Percentiles rank a stretch among this genome's conserved stretches.
phyloP scores from a whole-genome alignment of 352 stramenopile species.

The Phytophthora kernoviae region DNA sequence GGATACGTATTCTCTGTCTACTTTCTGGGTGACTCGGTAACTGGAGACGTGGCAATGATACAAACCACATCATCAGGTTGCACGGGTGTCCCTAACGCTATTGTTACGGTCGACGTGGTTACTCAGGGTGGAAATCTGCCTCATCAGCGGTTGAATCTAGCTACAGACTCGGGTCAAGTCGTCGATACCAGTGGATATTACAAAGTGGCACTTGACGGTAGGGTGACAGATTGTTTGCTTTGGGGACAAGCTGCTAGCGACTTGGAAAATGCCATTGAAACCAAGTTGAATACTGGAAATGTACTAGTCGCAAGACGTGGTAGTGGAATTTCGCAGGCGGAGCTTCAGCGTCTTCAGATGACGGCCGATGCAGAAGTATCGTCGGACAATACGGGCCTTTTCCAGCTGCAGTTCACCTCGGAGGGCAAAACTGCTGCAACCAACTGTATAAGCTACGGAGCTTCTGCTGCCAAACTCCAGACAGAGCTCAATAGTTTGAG shows the following conservation, averaged over 20 bases:
- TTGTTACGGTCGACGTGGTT: constrained; percentile 43
- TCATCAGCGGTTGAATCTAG: constrained; percentile 80
- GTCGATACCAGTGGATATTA: constrained; percentile 64
- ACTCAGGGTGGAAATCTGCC: constrained; percentile 81
- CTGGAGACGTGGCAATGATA: constrained; percentile 82
- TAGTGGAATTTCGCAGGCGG: constrained; percentile 63
- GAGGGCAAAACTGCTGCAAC: constrained; percentile 56
- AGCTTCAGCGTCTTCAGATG: constrained; percentile 73
- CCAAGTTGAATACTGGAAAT: constrained; percentile 39
- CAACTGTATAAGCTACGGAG: constrained; percentile 72
- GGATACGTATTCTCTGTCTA: constrained; percentile 94
- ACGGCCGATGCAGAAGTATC: constrained; percentile 72
- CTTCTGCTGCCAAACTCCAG: constrained; percentile 65
- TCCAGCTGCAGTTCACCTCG: constrained; percentile 67
- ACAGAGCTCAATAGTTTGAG: constrained; percentile 62
- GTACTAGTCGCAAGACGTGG: constrained; percentile 65
- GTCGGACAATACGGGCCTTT: constrained; percentile 45
- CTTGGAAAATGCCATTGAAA: constrained; percentile 53
- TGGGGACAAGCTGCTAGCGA: constrained; percentile 62
- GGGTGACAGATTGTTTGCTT: constrained; percentile 46
- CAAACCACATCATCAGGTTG: constrained; percentile 25
- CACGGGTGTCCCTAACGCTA: constrained; percentile 28
- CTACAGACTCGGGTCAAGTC: constrained; percentile 82
- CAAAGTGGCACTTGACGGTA: constrained; percentile 33
- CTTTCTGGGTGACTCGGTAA: constrained; percentile 84